Percentiles rank a stretch among this genome's conserved stretches.
phyloP scores from a whole-genome alignment of 441 rosid genomes.

The Erysimum cheiri region DNA sequence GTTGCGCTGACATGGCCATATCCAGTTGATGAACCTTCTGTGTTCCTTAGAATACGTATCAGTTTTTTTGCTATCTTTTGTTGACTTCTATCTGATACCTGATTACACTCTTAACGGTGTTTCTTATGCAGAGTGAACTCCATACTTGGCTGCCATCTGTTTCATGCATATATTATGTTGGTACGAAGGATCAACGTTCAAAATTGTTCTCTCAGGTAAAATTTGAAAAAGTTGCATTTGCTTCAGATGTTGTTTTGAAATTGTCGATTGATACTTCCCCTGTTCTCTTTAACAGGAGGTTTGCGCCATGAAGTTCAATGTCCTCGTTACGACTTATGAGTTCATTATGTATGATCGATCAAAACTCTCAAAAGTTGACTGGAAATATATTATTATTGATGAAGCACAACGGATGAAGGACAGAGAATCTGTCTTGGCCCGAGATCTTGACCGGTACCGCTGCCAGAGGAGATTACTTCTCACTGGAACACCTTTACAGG shows the following conservation, averaged over 20 bases:
- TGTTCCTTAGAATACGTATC: conserved; percentile 26
- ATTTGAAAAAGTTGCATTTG: conserved; percentile 28
- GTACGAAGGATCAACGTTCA: conserved; percentile 92
- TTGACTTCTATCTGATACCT: conserved; percentile 23
- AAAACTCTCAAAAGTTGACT: conserved; percentile 96
- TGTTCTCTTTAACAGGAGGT: conserved; percentile 73
- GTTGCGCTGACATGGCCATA: conserved; percentile 37
- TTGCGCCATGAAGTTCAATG: conserved; percentile 95
- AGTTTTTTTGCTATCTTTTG: conserved; percentile 13
- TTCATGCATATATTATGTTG: conserved; percentile 97
- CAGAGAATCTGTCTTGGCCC: conserved; percentile 99
- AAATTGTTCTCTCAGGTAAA: conserved; percentile 94
- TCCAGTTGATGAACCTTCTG: conserved; percentile 16
- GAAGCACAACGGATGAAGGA: conserved; percentile 99
- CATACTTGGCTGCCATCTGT: conserved; percentile 97
- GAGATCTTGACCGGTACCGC: conserved; percentile 99
- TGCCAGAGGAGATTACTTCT: conserved; percentile 99
- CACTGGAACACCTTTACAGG: conserved; percentile 99
- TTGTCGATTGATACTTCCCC: conserved; percentile 41
- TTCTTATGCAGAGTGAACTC: conserved; percentile 85
- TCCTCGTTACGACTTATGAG: conserved; percentile 98
- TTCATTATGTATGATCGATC: conserved; percentile 99
- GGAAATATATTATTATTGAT: conserved; percentile 99
- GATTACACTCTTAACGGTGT: conserved; percentile 1
- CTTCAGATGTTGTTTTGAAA: conserved; percentile 38